A percentile compares a stretch with the other conserved stretches of the same genome.
These are phyloP conservation scores for Scheffersomyces quercinus DNA, from an alignment of 1,139 yeast genomes.

Conservation along the genomic window DNA sequence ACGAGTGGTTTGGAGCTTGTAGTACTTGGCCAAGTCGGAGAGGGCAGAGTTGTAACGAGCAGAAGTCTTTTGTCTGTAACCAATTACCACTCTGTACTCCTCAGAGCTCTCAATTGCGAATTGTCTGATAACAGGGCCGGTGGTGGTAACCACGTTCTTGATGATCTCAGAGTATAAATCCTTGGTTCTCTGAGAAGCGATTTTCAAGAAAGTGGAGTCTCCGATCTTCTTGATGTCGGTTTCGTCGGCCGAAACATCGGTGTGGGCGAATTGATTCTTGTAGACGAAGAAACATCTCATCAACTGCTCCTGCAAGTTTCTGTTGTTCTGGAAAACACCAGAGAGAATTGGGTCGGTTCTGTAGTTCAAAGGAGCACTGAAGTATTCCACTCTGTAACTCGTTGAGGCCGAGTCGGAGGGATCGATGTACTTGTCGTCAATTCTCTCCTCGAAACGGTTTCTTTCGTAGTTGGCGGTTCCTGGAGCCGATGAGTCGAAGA, in stretches of 20 bases:
- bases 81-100: conserved; percentile 80
- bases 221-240: conserved; percentile 66
- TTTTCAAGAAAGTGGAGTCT: conserved; percentile 76
- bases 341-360: conserved; percentile 47
- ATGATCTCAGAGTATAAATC: conserved; percentile 72
- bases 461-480: conserved; percentile 32
- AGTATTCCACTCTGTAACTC: conserved; percentile 78
- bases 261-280: conserved; percentile 60
- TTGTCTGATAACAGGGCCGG: conserved; percentile 93
- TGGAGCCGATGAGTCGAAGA: conserved; percentile 69
- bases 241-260: conserved; percentile 32
- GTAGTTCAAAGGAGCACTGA: conserved; percentile 65
- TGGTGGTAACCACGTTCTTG: conserved; percentile 65
- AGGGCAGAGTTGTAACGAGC: conserved; percentile 88
- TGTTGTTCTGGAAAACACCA: conserved; percentile 40
- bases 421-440: conserved; percentile 80
- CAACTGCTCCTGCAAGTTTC: conserved; percentile 44
- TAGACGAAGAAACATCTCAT: conserved; percentile 85
- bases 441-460: conserved; percentile 57
- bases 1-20: conserved; percentile 81
- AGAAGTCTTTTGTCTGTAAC: conserved; percentile 81
- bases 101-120: conserved; percentile 81
- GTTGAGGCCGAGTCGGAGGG: conserved; percentile 43
- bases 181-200: conserved; percentile 81
- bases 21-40: conserved; percentile 84